Evolutionary conservation across 345 rosid genomes (phyloP), one percentile per base, ranked within the genome.

Genomic region (Lumnitzera littorea): DNA sequence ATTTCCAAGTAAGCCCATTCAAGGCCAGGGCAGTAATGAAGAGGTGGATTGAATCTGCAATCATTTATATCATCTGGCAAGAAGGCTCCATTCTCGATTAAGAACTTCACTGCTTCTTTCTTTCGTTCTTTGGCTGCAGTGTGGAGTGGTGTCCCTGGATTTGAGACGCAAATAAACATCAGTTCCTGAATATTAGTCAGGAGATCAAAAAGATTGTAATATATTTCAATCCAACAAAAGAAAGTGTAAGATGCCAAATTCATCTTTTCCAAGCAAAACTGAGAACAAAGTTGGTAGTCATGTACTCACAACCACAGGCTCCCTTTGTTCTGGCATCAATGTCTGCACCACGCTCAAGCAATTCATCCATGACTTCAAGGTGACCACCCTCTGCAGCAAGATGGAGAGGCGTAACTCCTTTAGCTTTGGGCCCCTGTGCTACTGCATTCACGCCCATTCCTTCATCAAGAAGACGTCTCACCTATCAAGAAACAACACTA

Each of bases 331-430:
- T 86, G 1, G 99, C 96, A 72, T 94, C 99, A 6, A 94, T 94
- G 66, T 94, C 75, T 49, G 96, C 96, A 46, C 99, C 99, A 11
- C 88, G 96, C 15, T 86, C 99, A 2, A 94, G 96, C 66, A 94
- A 74, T 68, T 80, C 83, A 77, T 90, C 99, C 91, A 94, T 90
- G 29, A 94, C 86, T 64, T 86, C 83, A 15, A 94, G 66, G 60
- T 94, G 91, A 41, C 99, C 99, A 63, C 96, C 96, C 80, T 90
- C 86, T 5, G 99, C 95, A 65, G 97, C 99, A 68, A 94, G 99
- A 81, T 94, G 97, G 63, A 94, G 99, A 13, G 99, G 86, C 15
- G 81, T 86, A 55, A 84, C 79, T 53, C 97, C 97, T 74, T 86
- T 83, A 13, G 95, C 82, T 82, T 90, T 94, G 41, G 92, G 91